Percentiles rank a stretch among this genome's conserved stretches.
Evolutionary conservation across 495 filamentous ascomycete genomes (phyloP).

Genomic region (Neurospora tetrasperma): DNA sequence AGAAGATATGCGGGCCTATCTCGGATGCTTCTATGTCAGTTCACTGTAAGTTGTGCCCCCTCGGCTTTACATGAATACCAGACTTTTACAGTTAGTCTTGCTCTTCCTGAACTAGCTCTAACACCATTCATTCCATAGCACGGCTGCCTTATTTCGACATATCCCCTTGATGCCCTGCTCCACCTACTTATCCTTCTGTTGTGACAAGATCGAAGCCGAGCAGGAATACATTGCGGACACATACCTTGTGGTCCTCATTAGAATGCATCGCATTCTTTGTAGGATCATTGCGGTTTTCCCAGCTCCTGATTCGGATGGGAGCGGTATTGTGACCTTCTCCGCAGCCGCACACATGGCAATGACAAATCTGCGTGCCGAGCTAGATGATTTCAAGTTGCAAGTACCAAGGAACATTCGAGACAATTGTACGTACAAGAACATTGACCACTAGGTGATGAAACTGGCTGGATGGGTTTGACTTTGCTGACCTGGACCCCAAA

Average conservation of each 20-base stretch:
- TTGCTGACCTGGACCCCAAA: background rate
- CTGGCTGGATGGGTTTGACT: background rate
- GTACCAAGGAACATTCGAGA: constrained; percentile 3
- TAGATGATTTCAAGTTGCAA: constrained; percentile 5
- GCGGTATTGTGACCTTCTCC: background rate
- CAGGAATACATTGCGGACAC: constrained; percentile 11
- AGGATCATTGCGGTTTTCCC: constrained; percentile 9
- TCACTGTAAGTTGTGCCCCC: constrained; percentile 8
- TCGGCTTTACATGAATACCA: background rate
- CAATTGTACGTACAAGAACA: constrained; percentile 4
- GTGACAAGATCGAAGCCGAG: constrained; percentile 7
- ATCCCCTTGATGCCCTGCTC: constrained; percentile 8
- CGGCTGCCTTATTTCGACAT: constrained; percentile 11
- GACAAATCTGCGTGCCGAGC: constrained; percentile 7
- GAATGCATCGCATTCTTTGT: constrained; percentile 10
- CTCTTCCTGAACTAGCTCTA: background rate
- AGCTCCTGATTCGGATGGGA: constrained; percentile 7
- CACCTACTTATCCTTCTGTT: constrained; percentile 13
- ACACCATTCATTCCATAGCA: background rate
- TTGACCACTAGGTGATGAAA: background rate
- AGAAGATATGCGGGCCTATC: constrained; percentile 16
- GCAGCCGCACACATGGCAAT: constrained; percentile 13
- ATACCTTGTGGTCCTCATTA: constrained; percentile 10
- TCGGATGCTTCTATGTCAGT: constrained; percentile 13
- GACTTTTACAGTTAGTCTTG: background rate